A percentile compares a stretch with the other conserved stretches of the same genome.
phyloP scores from a whole-genome alignment of 345 rosid species.

The Boechera retrofracta region DNA sequence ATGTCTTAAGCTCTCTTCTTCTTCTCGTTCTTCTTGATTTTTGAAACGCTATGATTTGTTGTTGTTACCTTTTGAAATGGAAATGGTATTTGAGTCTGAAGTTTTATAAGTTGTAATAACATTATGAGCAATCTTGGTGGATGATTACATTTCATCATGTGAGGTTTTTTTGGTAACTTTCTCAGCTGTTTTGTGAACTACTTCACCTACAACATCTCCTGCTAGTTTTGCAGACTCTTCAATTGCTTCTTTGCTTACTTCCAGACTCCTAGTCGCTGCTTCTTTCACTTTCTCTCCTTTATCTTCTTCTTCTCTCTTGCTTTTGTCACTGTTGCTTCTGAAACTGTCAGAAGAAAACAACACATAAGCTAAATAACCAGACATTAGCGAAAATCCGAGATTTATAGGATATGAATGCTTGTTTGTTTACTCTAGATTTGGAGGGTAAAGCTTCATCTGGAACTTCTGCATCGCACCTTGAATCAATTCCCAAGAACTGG shows the following conservation, averaged over 20 bases:
- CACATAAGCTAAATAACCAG: background rate
- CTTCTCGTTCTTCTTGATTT: slow-evolving; percentile 40
- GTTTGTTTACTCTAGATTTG: slow-evolving; percentile 60
- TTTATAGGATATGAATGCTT: background rate
- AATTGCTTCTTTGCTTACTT: slow-evolving; percentile 48
- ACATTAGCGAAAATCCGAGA: background rate
- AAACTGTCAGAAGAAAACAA: slow-evolving; percentile 49
- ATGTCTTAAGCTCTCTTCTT: slow-evolving; percentile 59
- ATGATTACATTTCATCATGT: slow-evolving; percentile 52
- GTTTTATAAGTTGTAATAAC: slow-evolving; percentile 23
- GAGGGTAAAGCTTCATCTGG: slow-evolving; percentile 60
- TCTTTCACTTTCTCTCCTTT: slow-evolving; percentile 55
- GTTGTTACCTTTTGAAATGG: slow-evolving; percentile 27
- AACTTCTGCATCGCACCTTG: slow-evolving; percentile 51
- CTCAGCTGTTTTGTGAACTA: slow-evolving; percentile 55
- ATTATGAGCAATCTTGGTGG: slow-evolving; percentile 12
- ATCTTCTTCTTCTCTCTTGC: slow-evolving; percentile 21
- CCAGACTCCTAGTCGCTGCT: slow-evolving; percentile 60
- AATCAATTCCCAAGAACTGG: slow-evolving; percentile 63
- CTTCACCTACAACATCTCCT: slow-evolving; percentile 50
- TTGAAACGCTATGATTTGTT: slow-evolving; percentile 2
- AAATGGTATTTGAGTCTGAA: slow-evolving; percentile 25
- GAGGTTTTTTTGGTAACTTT: slow-evolving; percentile 48
- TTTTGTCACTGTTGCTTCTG: slow-evolving; percentile 47
- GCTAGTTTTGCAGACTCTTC: slow-evolving; percentile 66